Evolutionary conservation across 768 basidiomycete species (phyloP), one percentile per base, ranked within the genome.

Genomic region (Obba rivulosa): DNA sequence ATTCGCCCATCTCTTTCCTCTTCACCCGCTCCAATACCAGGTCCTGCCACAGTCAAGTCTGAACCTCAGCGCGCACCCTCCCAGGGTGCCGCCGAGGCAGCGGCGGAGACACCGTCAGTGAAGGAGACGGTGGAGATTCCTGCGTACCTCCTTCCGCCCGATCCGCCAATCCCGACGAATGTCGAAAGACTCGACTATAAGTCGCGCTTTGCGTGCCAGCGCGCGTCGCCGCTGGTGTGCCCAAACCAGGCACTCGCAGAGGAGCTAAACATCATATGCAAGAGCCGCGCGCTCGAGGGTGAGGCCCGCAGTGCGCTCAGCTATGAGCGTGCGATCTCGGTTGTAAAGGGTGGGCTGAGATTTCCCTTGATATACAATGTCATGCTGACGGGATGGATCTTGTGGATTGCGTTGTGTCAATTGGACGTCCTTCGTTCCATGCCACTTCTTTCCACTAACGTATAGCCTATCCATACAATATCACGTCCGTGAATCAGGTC

Each of bases 311-410:
- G 84, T 56, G 79, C 82, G 35, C 65, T 92, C 41, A 81, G 80
- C 51, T 92, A 92, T 54, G 73, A 80, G 28, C 74, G 87, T 41
- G 81, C 85, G 2, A 81, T 89, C 53, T 73, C 81, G n/a, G 84
- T 85, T 59, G 48, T 63, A 47, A 63, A 63, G 55, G 57, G 62
- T 59, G 18, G 8, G 43, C 35, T 9, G 21, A 34, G 3, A 35
- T 22, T 24, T 2, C 22, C 5, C 13, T 31, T 5, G 13, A 31
- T 31, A 31, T 31, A 31, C 13, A 31, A 5, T 5, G 13, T 13
- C 28, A n/a, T n/a, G n/a, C n/a, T n/a, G n/a, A n/a, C n/a, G n/a
- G n/a, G n/a, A n/a, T n/a, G n/a, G n/a, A n/a, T n/a, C n/a, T n/a
- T n/a, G n/a, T n/a, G n/a, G n/a, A n/a, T n/a, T n/a, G n/a, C n/a